A percentile compares a stretch with the other conserved stretches of the same genome.
These are phyloP conservation scores for apple (Malus domestica) DNA, from an alignment of 306 rosid species.

Conservation along the genomic window ASM211411v1 NC_041799.1:7849001-7849500, in stretches of 20 bases:
- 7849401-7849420: conserved; percentile 55
- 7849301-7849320: conserved; percentile 50
- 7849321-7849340: conserved; percentile 58
- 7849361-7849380: conserved; percentile 63
- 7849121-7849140: not conserved
- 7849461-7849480: conserved; percentile 46
- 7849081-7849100: not conserved
- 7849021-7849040: conserved; percentile 52
- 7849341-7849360: conserved; percentile 54
- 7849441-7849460: conserved; percentile 54
- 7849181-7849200: conserved; percentile 49
- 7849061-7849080: conserved; percentile 24
- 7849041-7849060: conserved; percentile 49
- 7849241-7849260: conserved; percentile 39
- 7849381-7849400: conserved; percentile 58
- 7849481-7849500: conserved; percentile 52
- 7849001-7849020: conserved; percentile 56
- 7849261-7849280: conserved; percentile 39
- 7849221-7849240: conserved; percentile 54
- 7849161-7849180: not conserved
- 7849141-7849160: not conserved
- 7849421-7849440: conserved; percentile 54
- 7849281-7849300: conserved; percentile 54
- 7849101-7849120: not conserved
- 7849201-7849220: conserved; percentile 47